These are phyloP conservation scores for Stagonosporopsis tanaceti DNA, from an alignment of 2,329 filamentous ascomycete species.

Conservation along the genomic window DNA sequence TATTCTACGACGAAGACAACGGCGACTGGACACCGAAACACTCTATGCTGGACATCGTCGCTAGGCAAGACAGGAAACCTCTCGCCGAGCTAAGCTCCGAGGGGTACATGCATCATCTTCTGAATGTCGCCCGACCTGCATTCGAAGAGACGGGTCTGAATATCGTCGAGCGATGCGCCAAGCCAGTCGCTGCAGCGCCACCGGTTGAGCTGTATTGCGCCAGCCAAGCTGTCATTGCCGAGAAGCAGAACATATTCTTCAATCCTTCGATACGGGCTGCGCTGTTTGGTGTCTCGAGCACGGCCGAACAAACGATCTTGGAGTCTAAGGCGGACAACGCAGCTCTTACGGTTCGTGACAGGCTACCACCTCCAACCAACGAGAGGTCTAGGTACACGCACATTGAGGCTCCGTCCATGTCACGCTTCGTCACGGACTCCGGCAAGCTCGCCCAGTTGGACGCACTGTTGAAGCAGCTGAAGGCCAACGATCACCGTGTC, in stretches of 20 bases:
- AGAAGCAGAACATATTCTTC: conserved; percentile 80
- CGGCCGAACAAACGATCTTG: conserved; percentile 77
- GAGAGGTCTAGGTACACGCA: conserved; percentile 86
- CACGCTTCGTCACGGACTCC: conserved; percentile 94
- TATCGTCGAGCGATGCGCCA: conserved; percentile 80
- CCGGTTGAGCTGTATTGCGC: conserved; percentile 83
- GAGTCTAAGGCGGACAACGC: conserved; percentile 72
- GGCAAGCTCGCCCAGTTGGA: conserved; percentile 95
- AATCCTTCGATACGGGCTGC: conserved; percentile 77
- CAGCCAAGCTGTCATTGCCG: conserved; percentile 67
- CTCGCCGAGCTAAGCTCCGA: conserved; percentile 74
- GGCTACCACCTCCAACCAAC: conserved; percentile 81
- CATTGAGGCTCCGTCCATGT: conserved; percentile 94
- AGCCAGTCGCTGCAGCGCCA: conserved; percentile 81
- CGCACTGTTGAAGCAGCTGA: conserved; percentile 84
- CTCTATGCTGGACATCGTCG: conserved; percentile 81
- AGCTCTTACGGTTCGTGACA: conserved; percentile 67
- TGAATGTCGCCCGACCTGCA: conserved; percentile 75
- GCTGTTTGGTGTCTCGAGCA: conserved; percentile 71
- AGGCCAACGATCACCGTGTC: conserved; percentile 91
- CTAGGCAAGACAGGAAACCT: conserved; percentile 71
- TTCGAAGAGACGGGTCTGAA: conserved; percentile 76
- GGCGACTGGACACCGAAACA: conserved; percentile 74
- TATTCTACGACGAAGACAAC: conserved; percentile 73
- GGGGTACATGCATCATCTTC: conserved; percentile 75